Conservation (phyloP, 2,329 filamentous ascomycete genomes). For the Calonectria pseudoturangicola region DNA sequence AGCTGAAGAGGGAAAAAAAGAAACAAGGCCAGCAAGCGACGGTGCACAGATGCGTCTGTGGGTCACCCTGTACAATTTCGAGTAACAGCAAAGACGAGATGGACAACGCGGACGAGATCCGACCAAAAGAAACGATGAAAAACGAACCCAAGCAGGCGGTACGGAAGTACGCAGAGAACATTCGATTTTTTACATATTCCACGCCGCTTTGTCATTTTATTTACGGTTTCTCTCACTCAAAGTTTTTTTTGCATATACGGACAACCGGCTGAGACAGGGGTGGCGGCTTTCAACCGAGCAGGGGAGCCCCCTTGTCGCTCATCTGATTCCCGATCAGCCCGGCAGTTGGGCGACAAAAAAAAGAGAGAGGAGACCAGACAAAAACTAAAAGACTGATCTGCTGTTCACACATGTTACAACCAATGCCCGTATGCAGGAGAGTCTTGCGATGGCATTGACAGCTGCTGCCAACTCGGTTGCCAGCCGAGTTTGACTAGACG, state of each 20-base stretch:
- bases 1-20: background rate
- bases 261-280: too few species aligned
- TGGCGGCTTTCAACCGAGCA: background rate
- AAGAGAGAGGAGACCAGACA: too few species aligned
- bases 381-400: too few species aligned
- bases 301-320: background rate
- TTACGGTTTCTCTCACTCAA: slow-evolving; percentile 9
- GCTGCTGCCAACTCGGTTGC: too few species aligned
- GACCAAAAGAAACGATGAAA: background rate
- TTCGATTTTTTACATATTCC: background rate
- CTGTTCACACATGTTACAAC: too few species aligned
- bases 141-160: background rate
- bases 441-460: too few species aligned
- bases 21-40: background rate
- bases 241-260: background rate
- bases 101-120: background rate
- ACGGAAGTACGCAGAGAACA: background rate
- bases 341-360: background rate
- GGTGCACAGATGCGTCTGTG: slow-evolving; percentile 18
- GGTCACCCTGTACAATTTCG: slow-evolving; percentile 17
- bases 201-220: slow-evolving; percentile 22
- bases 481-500: too few species aligned
- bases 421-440: too few species aligned
- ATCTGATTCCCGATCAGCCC: slow-evolving; percentile 16
- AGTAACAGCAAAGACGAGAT: background rate